These are phyloP conservation scores for Penicillium nordicum DNA, from an alignment of 2,329 filamentous ascomycete species.

Conservation along the genomic window DNA sequence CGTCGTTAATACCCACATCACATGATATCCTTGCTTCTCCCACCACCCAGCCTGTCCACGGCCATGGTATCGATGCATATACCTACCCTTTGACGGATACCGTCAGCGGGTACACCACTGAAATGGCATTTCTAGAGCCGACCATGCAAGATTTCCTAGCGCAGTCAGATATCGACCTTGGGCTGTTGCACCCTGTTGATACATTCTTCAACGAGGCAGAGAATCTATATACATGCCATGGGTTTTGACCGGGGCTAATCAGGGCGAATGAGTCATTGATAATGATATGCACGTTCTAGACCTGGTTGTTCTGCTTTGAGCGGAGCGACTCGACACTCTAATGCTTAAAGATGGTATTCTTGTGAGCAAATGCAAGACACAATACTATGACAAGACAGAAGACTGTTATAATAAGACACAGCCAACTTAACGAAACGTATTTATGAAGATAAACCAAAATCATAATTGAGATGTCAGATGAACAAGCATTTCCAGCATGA, in stretches of 20 bases:
- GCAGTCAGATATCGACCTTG: constrained; percentile 38
- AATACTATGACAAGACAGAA: neutral
- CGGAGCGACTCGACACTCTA: neutral
- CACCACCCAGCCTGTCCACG: neutral
- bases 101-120: constrained; percentile 33
- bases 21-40: constrained; percentile 9
- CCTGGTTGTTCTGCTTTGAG: neutral
- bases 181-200: constrained; percentile 35
- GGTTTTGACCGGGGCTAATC: constrained; percentile 9
- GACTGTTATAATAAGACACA: neutral
- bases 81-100: constrained; percentile 22
- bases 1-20: constrained; percentile 1
- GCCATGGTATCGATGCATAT: constrained; percentile 9
- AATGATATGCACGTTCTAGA: neutral
- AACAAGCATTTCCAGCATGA: neutral
- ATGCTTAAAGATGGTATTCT: neutral
- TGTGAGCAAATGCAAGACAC: neutral
- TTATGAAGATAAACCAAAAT: neutral
- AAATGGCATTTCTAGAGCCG: constrained; percentile 39
- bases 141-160: constrained; percentile 41
- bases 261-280: neutral
- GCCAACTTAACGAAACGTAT: neutral
- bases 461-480: neutral
- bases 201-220: constrained; percentile 34
- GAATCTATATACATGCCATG: constrained; percentile 31